A percentile compares a stretch with the other conserved stretches of the same genome.
Evolutionary conservation across 208 protist species (phyloP).

Genomic region (Leishmania arabica): DNA sequence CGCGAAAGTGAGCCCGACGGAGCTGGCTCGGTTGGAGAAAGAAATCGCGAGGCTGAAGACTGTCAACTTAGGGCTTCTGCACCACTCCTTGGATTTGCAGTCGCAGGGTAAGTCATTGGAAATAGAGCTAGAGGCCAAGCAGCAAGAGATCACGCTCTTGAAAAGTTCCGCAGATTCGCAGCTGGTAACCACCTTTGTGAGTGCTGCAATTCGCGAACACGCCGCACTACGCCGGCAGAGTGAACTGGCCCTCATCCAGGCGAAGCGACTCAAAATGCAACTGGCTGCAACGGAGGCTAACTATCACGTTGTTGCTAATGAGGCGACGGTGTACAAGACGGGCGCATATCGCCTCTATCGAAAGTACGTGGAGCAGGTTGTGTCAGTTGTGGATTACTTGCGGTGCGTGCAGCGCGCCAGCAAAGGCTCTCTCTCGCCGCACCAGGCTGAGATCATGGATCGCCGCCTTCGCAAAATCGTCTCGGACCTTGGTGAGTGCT

Average conservation of each 20-base stretch:
- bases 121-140: constrained; percentile 62
- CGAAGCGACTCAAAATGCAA: constrained; percentile 69
- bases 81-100: constrained; percentile 80
- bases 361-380: constrained; percentile 76
- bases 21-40: constrained; percentile 43
- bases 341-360: constrained; percentile 86
- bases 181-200: constrained; percentile 81
- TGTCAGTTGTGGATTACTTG: constrained; percentile 78
- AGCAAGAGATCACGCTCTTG: constrained; percentile 80
- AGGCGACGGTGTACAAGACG: constrained; percentile 83
- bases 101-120: constrained; percentile 58
- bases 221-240: constrained; percentile 72
- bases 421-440: constrained; percentile 63
- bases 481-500: constrained; percentile 43
- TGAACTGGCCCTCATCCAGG: constrained; percentile 79
- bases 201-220: constrained; percentile 83
- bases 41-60: constrained; percentile 88
- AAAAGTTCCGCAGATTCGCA: constrained; percentile 59
- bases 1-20: constrained; percentile 16
- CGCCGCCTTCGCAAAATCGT: constrained; percentile 48
- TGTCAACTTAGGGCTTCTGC: constrained; percentile 84
- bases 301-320: constrained; percentile 84
- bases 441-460: constrained; percentile 76
- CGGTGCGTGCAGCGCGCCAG: constrained; percentile 66
- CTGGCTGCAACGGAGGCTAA: constrained; percentile 87